These are phyloP conservation scores for Apiospora rasikravindrae DNA, from an alignment of 2,329 filamentous ascomycete genomes.

Conservation along the genomic window DNA sequence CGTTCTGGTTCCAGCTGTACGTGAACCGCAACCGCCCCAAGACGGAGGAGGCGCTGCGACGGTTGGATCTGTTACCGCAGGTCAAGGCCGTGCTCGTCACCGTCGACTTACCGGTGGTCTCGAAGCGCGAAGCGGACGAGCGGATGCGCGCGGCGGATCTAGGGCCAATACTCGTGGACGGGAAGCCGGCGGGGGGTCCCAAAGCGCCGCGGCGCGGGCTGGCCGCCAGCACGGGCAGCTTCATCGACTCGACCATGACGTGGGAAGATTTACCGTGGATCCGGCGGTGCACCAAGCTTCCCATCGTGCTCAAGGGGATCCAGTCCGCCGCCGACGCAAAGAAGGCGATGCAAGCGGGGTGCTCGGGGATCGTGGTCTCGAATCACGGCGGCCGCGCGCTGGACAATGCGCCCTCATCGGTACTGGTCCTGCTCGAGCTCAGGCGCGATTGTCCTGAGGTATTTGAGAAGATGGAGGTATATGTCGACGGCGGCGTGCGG, in stretches of 20 bases:
- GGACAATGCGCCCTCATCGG: slow-evolving; percentile 57
- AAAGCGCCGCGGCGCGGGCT: slow-evolving; percentile 60
- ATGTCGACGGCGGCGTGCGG: slow-evolving; percentile 68
- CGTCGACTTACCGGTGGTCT: slow-evolving; percentile 61
- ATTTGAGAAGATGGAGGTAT: slow-evolving; percentile 64
- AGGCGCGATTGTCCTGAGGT: slow-evolving; percentile 65
- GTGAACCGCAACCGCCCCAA: slow-evolving; percentile 24
- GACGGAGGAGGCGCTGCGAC: slow-evolving; percentile 19
- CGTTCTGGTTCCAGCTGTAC: slow-evolving; percentile 27
- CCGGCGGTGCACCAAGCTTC: slow-evolving; percentile 58
- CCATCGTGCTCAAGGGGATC: slow-evolving; percentile 73
- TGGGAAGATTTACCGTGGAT: slow-evolving; percentile 73
- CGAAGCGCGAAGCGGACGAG: slow-evolving; percentile 58
- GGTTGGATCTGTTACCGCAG: slow-evolving; percentile 37
- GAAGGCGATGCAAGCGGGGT: slow-evolving; percentile 62
- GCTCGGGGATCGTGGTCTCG: slow-evolving; percentile 70
- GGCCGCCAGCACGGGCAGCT: slow-evolving; percentile 59
- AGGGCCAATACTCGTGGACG: slow-evolving; percentile 45
- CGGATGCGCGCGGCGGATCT: slow-evolving; percentile 37
- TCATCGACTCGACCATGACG: slow-evolving; percentile 60
- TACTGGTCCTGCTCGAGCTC: slow-evolving; percentile 67
- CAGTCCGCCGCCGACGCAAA: slow-evolving; percentile 69
- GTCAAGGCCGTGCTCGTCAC: slow-evolving; percentile 63
- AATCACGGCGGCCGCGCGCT: slow-evolving; percentile 71
- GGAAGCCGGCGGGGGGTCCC: slow-evolving; percentile 53